Base-by-base conservation (phyloP, 495 filamentous ascomycete species). In the Penicillium cataractarum region DNA sequence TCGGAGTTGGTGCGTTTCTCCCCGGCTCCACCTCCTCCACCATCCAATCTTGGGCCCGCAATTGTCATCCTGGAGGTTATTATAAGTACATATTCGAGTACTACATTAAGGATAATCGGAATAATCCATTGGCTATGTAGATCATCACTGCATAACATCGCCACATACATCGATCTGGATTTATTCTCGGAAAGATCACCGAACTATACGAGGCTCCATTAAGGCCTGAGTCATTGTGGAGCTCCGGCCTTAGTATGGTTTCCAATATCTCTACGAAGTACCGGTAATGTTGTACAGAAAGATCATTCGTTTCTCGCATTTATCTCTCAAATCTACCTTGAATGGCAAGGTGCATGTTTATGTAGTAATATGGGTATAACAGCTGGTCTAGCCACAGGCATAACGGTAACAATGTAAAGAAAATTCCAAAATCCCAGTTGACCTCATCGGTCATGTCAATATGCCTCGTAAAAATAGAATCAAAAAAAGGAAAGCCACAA, bases 1-100 rank as follows among this genome's bases (percentile, higher is more conserved):
- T 74, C 74, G 71, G 71, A 76, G 66, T 71, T 68, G 60, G 53
- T 31, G 61, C 48, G 19, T 21, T 46, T 42, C 71, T 74, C 72
- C 74, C 72, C 59, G 67, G 65, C 26, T 55, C 58, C 62, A 62
- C 59, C 58, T 13, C 8, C 19, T 17, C 26, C 8, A 52, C 35
- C 42, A 44, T 57, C 72, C 74, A 74, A 76, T 74, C 68, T 64
- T 1, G 9, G 27, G 8, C 10, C 60, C 24, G 32, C 15, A 60
- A 68, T 74, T 70, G 66, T 72, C 66, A 74, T 68, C 59, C 9
- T 22, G 22, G 22, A 19, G 42, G 42, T 12, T 19, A 21, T 21
- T 8, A 42, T 42, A n/a, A n/a, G n/a, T n/a, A n/a, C n/a, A n/a
- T n/a, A n/a, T n/a, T n/a, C n/a, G n/a, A n/a, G n/a, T 6, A 19